Percentiles rank a stretch among this genome's conserved stretches.
These are phyloP conservation scores for Amaranthus tricolor DNA, from an alignment of 179 eudicot species.

Conservation along the genomic window DNA sequence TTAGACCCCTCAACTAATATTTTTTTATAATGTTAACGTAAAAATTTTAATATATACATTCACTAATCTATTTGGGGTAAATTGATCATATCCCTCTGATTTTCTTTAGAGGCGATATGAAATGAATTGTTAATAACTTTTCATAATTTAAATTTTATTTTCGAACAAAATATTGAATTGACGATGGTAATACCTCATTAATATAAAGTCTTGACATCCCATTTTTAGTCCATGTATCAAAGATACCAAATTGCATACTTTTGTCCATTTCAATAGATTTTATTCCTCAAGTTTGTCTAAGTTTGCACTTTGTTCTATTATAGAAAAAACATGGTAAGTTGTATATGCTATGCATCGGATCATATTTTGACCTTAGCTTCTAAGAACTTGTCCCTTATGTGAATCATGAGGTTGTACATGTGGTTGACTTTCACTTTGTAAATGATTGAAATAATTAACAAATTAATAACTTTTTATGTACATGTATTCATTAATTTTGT, in stretches of 20 bases:
- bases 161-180: too few relatives aligned
- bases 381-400: background rate
- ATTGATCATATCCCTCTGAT: too few relatives aligned
- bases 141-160: too few relatives aligned
- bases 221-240: too few relatives aligned
- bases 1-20: too few relatives aligned
- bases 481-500: background rate
- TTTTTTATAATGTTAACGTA: too few relatives aligned
- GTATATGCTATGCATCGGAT: constrained; percentile 5
- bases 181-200: too few relatives aligned
- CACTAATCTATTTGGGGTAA: too few relatives aligned
- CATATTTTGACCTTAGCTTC: constrained; percentile 2
- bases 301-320: background rate
- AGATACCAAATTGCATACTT: background rate
- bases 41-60: too few relatives aligned
- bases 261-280: constrained; percentile 10
- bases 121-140: too few relatives aligned
- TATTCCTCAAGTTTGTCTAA: background rate
- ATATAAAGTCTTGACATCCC: too few relatives aligned
- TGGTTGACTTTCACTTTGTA: constrained; percentile 5
- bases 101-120: too few relatives aligned
- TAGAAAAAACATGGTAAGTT: background rate
- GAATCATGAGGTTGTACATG: constrained; percentile 9
- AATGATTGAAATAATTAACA: background rate
- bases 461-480: constrained; percentile 3